These are phyloP conservation scores for Metschnikowia cubensis DNA, from an alignment of 805 yeast genomes.

Conservation along the genomic window DNA sequence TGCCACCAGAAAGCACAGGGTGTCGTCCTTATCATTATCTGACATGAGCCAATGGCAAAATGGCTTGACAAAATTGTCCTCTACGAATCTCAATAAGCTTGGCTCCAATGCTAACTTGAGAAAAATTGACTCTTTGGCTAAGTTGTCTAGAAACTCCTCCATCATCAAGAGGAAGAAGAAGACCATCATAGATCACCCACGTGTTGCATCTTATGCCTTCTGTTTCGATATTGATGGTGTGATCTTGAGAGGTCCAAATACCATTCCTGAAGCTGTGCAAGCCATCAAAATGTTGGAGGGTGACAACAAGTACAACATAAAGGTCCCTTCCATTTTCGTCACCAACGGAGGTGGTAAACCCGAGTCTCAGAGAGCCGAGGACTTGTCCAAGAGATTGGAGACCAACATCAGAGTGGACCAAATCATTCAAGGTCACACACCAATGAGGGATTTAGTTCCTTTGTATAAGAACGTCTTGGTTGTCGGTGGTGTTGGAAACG, in stretches of 20 bases:
- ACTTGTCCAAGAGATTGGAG: constrained; percentile 58
- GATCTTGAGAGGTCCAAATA: constrained; percentile 76
- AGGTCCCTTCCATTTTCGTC: constrained; percentile 72
- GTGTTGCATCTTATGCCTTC: constrained; percentile 81
- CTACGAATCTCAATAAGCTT: constrained; percentile 33
- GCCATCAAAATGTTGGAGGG: constrained; percentile 75
- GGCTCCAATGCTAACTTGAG: constrained; percentile 34
- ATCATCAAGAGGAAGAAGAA: constrained; percentile 46
- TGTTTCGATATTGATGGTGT: constrained; percentile 95
- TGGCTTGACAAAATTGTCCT: constrained; percentile 39
- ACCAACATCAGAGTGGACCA: constrained; percentile 67
- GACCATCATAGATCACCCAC: constrained; percentile 57
- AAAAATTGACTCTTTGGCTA: constrained; percentile 43
- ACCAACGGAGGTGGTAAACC: constrained; percentile 93
- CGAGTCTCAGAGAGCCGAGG: constrained; percentile 69
- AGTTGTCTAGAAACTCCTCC: constrained; percentile 44
- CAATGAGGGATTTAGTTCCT: constrained; percentile 77
- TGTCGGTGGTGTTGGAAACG: constrained; percentile 85
- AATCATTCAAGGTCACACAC: constrained; percentile 91
- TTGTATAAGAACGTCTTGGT: constrained; percentile 71
- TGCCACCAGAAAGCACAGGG: constrained; percentile 55
- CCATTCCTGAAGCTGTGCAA: constrained; percentile 73
- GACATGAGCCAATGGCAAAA: constrained; percentile 63
- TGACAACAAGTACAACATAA: constrained; percentile 67
- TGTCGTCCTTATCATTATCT: constrained; percentile 62